Evolutionary conservation across 306 rosid species (phyloP), one percentile per base, ranked within the genome.

Genomic region (Sesbania bispinosa): DNA sequence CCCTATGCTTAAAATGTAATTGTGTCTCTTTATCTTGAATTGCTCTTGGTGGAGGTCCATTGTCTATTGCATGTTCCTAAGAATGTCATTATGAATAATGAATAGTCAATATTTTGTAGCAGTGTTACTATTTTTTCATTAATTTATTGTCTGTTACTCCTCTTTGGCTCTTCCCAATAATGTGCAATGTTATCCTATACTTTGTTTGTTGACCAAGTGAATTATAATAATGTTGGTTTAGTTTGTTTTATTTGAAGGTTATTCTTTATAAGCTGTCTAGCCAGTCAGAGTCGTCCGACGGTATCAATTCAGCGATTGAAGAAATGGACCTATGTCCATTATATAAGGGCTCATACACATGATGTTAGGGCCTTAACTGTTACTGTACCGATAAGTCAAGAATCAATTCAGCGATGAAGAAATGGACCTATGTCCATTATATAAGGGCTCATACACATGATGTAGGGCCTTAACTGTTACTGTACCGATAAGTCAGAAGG

Each of bases 401-500:
- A 1, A 27, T 4, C 30, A 27, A 27, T 27, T 80, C 84, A 27
- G 13, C 77, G 14, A 54, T 50, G 70, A 92, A 87, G 85, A 91
- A 78, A 80, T 94, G 99, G 99, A 77, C 67, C 67, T 88, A 89
- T 68, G 85, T 91, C 85, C 96, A 91, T 51, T 79, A 83, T 79
- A 81, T 80, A 13, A 88, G 90, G 75, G 87, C 90, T 76, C 97
- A 95, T 73, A 81, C 97, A 26, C 97, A 91, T 66, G 99, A 95
- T 66, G 69, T 91, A 85, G 85, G 83, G 96, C 99, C 36, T 81
- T 95, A 85, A 77, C 97, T 32, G 90, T 95, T 61, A 97, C 96
- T 73, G 84, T 91, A 45, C 99, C 99, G 0, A 91, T 91, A 60
- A 63, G 86, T 67, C 87, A 78, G 99, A 94, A 90, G 97, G 96